Conservation (phyloP, 768 basidiomycete species). For the Gloeostereum incarnatum region DNA sequence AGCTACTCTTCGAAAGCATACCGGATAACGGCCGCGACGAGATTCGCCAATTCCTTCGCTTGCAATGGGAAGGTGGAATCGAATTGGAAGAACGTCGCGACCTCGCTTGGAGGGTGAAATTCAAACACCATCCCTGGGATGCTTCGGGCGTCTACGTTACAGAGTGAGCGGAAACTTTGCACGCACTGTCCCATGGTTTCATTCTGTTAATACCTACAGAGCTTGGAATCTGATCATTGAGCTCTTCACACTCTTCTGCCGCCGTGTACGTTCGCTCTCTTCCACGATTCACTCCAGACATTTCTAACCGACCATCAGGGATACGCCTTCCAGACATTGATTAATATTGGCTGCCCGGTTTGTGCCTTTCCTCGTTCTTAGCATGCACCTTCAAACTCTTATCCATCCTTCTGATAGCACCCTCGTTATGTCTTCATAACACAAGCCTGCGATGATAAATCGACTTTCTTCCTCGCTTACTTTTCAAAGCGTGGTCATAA, state of each 20-base stretch:
- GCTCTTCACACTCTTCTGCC: slow-evolving; percentile 51
- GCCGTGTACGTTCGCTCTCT: slow-evolving; percentile 32
- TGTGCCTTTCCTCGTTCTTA: slow-evolving; percentile 9
- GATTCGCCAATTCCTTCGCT: slow-evolving; percentile 44
- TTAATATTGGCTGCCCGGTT: slow-evolving; percentile 48
- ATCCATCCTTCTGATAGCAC: slow-evolving; percentile 24
- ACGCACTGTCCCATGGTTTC: background rate
- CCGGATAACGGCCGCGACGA: slow-evolving; percentile 44
- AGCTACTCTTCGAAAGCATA: slow-evolving; percentile 49
- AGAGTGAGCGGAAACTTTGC: slow-evolving; percentile 1
- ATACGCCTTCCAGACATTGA: slow-evolving; percentile 58
- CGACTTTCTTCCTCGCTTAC: slow-evolving; percentile 57
- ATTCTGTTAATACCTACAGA: slow-evolving; percentile 20
- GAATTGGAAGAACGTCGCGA: slow-evolving; percentile 32
- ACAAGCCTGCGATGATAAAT: slow-evolving; percentile 32
- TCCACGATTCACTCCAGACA: slow-evolving; percentile 4
- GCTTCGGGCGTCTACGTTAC: slow-evolving; percentile 39
- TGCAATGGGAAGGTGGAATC: slow-evolving; percentile 63
- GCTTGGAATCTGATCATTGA: slow-evolving; percentile 52
- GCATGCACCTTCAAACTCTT: slow-evolving; percentile 1
- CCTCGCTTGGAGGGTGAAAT: slow-evolving; percentile 51
- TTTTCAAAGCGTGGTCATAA: slow-evolving; percentile 54
- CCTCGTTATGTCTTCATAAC: slow-evolving; percentile 65
- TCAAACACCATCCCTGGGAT: slow-evolving; percentile 62
- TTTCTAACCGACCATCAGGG: slow-evolving; percentile 34